Base-by-base conservation (phyloP, 2,329 filamentous ascomycete genomes). In the Beauveria sp. region DNA sequence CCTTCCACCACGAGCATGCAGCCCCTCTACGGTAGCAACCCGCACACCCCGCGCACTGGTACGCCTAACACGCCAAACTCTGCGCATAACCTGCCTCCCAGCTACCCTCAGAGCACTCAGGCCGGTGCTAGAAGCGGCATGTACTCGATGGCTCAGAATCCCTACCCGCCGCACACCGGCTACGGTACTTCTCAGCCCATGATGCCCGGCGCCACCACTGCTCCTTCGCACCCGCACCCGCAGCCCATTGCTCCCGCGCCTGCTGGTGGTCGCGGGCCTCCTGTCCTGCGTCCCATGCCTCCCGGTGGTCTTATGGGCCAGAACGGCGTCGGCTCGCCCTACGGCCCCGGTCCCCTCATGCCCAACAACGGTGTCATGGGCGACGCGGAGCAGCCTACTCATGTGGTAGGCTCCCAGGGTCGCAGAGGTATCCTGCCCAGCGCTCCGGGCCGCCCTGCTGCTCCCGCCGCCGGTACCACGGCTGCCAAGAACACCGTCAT, bases 391-490 rank as follows among this genome's bases (percentile, higher is more conserved):
- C 85, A 87, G 68, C 90, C 90, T 18, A 94, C 91, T 37, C 93
- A 97, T 71, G 93, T 97, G 54, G 93, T 97, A 59, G 93, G 93
- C 59, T 96, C 92, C 28, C 93, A 97, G 77, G 93, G 93, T 62
- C 87, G 93, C 65, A 85, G 93, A 66, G 93, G 93, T 54, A 96
- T 97, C 44, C 77, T 97, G 64, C 93, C 93, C 18, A 96, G 92
- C 68, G 92, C 92, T 64, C 91, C 92, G 34, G 92, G 92, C 48
- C 83, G 92, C 63, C 90, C 92, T 61, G 86, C 90, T 59, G 90
- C 91, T 28, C 86, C 90, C 37, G 79, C 87, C 24, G 82, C 84
- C 22, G 88, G 90, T 48, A 86, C 85, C 66, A 82, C 84, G 48
- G 80, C 84, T 34, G 81, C 84, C 10, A 96, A 96, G 81, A 90